Base-by-base conservation (phyloP, 2,329 filamentous ascomycete species). In the Pseudogymnoascus sp. region DNA sequence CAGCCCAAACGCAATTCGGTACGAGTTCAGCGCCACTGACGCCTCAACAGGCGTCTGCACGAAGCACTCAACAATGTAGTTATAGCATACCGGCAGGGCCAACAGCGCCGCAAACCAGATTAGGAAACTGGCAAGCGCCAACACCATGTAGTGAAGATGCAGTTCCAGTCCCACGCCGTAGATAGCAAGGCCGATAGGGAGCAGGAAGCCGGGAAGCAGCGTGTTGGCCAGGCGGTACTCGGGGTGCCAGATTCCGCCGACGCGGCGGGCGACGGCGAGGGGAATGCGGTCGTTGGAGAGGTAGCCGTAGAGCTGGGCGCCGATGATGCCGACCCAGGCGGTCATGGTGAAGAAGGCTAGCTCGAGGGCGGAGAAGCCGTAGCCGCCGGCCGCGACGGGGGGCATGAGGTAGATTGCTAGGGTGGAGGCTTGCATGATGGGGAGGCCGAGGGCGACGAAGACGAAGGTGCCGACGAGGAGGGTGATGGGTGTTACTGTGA, bases 301-400 rank as follows among this genome's bases (percentile, higher is more conserved):
- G 62, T 74, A 72, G 2, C 74, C 76, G 63, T 74, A 76, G 13
- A 75, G 62, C 5, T 75, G 69, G 0, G 75, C 75, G 26, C 74
- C 60, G 15, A 75, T 65, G 23, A 78, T 71, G 6, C 76, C 77
- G 15, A 76, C 68, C 78, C 77, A 80, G 64, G 75, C 72, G 17
- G 72, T 70, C 63, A 79, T 78, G 2, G 71, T 72, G 64, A 76
- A 76, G 8, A 71, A 72, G 1, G 77, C 76, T 31, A 75, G 78
- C 62, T 78, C 73, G 15, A 74, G 68, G 0, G 76, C 70, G 0
- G 73, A 73, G 65, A 79, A 79, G 13, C 76, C 77, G 67, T 79
- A 80, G 1, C 78, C 78, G 23, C 76, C 76, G 3, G 65, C 68
- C 5, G 68, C 67, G 15, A 70, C 64, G 1, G 77, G 74, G 23